Conservation (phyloP, 305 asterid genomes). For the Solanum chacoense region DNA sequence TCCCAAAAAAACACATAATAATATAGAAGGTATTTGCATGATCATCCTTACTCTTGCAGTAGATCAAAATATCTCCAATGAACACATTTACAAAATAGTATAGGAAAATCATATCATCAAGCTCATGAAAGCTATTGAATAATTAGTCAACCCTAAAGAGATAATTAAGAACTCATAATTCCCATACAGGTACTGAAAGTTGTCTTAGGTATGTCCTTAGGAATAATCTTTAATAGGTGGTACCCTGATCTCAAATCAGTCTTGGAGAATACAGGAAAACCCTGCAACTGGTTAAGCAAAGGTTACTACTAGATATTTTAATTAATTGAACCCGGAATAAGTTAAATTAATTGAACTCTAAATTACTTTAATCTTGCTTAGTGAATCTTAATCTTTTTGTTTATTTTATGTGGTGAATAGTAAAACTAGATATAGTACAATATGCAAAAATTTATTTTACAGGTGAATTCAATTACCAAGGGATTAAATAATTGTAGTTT, state of each 20-base stretch:
- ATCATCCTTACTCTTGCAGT: background rate
- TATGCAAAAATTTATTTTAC: too few species aligned
- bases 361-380: background rate
- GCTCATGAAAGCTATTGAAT: background rate
- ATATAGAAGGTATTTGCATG: background rate
- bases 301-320: too few species aligned
- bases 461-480: too few species aligned
- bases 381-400: too few species aligned
- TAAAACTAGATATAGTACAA: background rate
- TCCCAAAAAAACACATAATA: background rate
- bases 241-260: too few species aligned
- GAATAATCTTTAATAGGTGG: too few species aligned
- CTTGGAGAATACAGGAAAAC: too few species aligned
- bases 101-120: background rate
- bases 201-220: too few species aligned
- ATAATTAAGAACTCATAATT: background rate
- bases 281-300: too few species aligned
- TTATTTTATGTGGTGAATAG: background rate
- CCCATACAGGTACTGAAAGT: background rate
- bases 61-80: background rate
- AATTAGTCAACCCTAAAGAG: background rate
- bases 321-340: too few species aligned
- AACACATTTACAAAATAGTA: too few species aligned
- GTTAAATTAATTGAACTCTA: background rate
- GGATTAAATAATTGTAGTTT: too few species aligned